Conservation (phyloP, 2,329 filamentous ascomycete species). For the Colletotrichum higginsianum region DNA sequence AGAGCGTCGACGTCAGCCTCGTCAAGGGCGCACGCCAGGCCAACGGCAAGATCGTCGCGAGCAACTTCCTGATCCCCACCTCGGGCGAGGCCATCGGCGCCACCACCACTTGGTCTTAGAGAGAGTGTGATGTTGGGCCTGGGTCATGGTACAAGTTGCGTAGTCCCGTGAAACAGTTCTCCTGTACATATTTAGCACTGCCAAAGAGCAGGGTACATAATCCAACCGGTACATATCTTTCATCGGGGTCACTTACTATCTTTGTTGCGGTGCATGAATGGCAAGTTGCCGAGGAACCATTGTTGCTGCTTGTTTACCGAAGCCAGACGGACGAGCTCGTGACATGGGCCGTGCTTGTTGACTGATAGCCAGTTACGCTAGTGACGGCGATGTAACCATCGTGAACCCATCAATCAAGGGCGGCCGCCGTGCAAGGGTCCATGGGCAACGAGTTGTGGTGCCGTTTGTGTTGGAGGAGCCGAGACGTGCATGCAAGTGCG, state of each 20-base stretch:
- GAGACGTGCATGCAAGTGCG: background rate
- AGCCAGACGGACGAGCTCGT: background rate
- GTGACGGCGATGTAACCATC: background rate
- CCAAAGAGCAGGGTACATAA: conserved; percentile 32
- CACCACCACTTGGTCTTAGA: conserved; percentile 49
- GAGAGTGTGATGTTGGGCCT: background rate
- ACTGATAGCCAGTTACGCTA: too few species aligned
- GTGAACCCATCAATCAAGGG: background rate
- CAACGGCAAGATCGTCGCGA: conserved; percentile 57
- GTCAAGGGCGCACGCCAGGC: conserved; percentile 56
- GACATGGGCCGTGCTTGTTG: background rate
- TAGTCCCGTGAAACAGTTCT: background rate
- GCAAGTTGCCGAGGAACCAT: too few species aligned
- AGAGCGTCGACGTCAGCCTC: conserved; percentile 51
- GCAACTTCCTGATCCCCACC: conserved; percentile 58
- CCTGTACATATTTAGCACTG: conserved; percentile 26
- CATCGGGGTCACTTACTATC: background rate
- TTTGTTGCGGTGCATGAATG: background rate
- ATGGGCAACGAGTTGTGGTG: background rate
- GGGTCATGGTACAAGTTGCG: background rate
- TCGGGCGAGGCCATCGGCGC: conserved; percentile 55
- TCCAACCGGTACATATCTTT: background rate
- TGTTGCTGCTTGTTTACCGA: background rate
- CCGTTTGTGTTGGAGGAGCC: too few species aligned
- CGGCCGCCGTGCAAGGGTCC: background rate